These are phyloP conservation scores for Podospora bellae-mahoneyi DNA, from an alignment of 495 filamentous ascomycete genomes.

Conservation along the genomic window DNA sequence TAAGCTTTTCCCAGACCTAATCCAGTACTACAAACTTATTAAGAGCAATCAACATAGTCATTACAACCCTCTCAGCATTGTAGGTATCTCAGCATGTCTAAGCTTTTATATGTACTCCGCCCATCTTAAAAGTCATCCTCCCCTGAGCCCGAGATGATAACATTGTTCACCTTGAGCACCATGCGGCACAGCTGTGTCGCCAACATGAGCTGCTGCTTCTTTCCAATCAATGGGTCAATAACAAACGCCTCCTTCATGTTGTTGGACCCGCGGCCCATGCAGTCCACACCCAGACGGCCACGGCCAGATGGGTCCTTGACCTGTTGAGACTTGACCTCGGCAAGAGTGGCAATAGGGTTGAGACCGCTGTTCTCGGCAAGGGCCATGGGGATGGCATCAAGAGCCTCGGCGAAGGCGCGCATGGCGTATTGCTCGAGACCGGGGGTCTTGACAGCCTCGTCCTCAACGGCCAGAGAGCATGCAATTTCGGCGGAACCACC, in stretches of 20 bases:
- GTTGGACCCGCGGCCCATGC: constrained; percentile 91
- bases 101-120: constrained; percentile 8
- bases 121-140: constrained; percentile 80
- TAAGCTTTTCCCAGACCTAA: too few species aligned
- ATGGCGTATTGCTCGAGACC: constrained; percentile 98
- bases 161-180: constrained; percentile 97
- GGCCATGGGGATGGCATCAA: constrained; percentile 94
- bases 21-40: too few species aligned
- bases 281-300: constrained; percentile 84
- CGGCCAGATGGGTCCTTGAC: constrained; percentile 73
- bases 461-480: constrained; percentile 92
- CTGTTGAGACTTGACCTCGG: constrained; percentile 91
- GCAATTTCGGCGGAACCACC: constrained; percentile 97
- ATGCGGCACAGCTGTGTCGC: constrained; percentile 98
- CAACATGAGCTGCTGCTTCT: constrained; percentile 91
- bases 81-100: constrained; percentile 17
- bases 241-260: constrained; percentile 97
- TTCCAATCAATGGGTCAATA: constrained; percentile 95
- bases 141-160: constrained; percentile 89
- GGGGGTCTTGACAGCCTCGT: constrained; percentile 90
- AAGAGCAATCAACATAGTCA: background rate
- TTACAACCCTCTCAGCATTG: background rate
- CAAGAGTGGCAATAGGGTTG: constrained; percentile 91
- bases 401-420: constrained; percentile 93
- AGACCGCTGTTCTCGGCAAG: constrained; percentile 95